phyloP scores from a whole-genome alignment of 2,329 filamentous ascomycete genomes.

The Aureobasidium musti region DNA sequence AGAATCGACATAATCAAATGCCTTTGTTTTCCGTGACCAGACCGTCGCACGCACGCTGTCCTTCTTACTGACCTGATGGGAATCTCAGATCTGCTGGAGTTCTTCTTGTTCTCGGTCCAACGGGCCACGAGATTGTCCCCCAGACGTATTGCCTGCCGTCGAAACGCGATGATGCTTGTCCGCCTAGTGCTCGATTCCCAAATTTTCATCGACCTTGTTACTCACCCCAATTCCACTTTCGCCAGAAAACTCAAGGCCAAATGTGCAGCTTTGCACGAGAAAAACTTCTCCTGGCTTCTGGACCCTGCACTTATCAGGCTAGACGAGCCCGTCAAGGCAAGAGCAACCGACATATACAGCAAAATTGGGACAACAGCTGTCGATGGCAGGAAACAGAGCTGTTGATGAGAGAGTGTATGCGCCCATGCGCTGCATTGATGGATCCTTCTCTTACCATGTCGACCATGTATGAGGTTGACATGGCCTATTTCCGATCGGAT shows the following conservation, averaged over 20 bases:
- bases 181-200: neutral
- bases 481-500: neutral
- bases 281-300: neutral
- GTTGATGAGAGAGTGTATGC: neutral
- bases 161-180: neutral
- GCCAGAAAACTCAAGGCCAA: neutral
- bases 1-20: neutral
- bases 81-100: neutral
- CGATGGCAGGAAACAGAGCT: neutral
- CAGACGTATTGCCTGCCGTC: neutral
- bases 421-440: neutral
- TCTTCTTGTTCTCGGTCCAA: conserved; percentile 1
- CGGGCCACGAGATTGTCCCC: neutral
- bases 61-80: neutral
- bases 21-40: neutral
- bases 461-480: neutral
- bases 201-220: neutral
- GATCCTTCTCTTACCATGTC: neutral
- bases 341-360: neutral
- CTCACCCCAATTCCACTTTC: neutral
- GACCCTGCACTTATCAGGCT: neutral
- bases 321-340: neutral
- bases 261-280: neutral
- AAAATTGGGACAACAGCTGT: neutral
- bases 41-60: no score